Evolutionary conservation across 495 filamentous ascomycete genomes (phyloP).

Genomic region (Hypomontagnella submonticulosa): DNA sequence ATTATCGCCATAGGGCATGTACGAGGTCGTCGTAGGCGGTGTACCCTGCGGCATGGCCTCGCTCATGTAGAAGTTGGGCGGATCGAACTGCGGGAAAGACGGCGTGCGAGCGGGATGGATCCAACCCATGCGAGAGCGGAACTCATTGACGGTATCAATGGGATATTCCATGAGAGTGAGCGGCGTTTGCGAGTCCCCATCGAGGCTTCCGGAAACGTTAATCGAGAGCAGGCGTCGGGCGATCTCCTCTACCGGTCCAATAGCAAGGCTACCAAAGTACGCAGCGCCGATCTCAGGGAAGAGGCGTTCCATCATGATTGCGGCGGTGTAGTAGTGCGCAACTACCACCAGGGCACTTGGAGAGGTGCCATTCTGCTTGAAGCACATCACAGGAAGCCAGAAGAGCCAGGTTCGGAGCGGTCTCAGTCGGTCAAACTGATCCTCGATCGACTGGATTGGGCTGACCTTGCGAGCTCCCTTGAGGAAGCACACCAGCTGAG

Average conservation of each 20-base stretch:
- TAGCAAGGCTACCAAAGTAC: slow-evolving; percentile 81
- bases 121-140: slow-evolving; percentile 72
- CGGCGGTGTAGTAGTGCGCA: slow-evolving; percentile 90
- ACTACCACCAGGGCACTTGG: slow-evolving; percentile 80
- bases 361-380: slow-evolving; percentile 67
- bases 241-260: slow-evolving; percentile 82
- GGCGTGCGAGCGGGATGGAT: slow-evolving; percentile 61
- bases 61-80: slow-evolving; percentile 58
- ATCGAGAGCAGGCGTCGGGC: slow-evolving; percentile 68
- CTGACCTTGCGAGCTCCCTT: slow-evolving; percentile 79
- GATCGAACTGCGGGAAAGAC: slow-evolving; percentile 64
- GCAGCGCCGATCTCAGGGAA: slow-evolving; percentile 91
- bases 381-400: slow-evolving; percentile 83
- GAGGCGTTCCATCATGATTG: slow-evolving; percentile 85
- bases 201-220: slow-evolving; percentile 56
- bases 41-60: slow-evolving; percentile 50
- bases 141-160: slow-evolving; percentile 68
- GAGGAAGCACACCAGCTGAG: slow-evolving; percentile 83
- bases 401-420: slow-evolving; percentile 91
- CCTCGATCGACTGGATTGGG: slow-evolving; percentile 75
- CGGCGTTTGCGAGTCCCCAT: slow-evolving; percentile 60
- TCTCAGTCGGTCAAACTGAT: slow-evolving; percentile 89
- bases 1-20: slow-evolving; percentile 60
- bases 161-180: slow-evolving; percentile 70
- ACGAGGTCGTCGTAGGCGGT: slow-evolving; percentile 52